A percentile compares a stretch with the other conserved stretches of the same genome.
phyloP scores from a whole-genome alignment of 2,329 filamentous ascomycete genomes.

The Arachnomyces sp. region DNA sequence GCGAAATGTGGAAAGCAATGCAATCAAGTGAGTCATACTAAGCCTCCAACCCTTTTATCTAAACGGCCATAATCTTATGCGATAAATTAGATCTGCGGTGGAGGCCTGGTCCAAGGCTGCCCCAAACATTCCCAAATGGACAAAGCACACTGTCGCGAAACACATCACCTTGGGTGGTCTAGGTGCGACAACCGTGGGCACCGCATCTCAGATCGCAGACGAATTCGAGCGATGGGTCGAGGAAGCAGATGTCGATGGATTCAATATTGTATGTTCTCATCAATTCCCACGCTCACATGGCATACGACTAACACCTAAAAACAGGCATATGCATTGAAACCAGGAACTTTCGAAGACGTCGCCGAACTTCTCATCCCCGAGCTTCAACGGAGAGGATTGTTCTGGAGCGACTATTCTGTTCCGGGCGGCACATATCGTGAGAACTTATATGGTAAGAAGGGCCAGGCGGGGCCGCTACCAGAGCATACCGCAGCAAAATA shows the following conservation, averaged over 20 bases:
- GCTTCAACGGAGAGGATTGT: slow-evolving; percentile 47
- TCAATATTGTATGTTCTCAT: slow-evolving; percentile 57
- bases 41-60: slow-evolving; percentile 8
- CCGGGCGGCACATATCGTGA: slow-evolving; percentile 32
- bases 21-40: slow-evolving; percentile 40
- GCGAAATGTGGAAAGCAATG: slow-evolving; percentile 54
- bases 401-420: slow-evolving; percentile 33
- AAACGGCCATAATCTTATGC: slow-evolving; percentile 6
- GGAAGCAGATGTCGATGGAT: slow-evolving; percentile 66
- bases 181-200: slow-evolving; percentile 58
- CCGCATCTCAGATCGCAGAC: slow-evolving; percentile 57
- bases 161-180: slow-evolving; percentile 62
- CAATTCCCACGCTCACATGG: slow-evolving; percentile 9
- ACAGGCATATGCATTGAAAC: slow-evolving; percentile 58
- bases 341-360: slow-evolving; percentile 61
- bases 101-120: slow-evolving; percentile 48
- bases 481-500: slow-evolving; percentile 33
- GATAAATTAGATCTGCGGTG: slow-evolving; percentile 37
- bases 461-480: slow-evolving; percentile 24
- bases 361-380: slow-evolving; percentile 60
- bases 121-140: slow-evolving; percentile 60
- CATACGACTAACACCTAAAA: slow-evolving; percentile 13
- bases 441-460: slow-evolving; percentile 28
- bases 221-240: slow-evolving; percentile 59
- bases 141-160: slow-evolving; percentile 61